Evolutionary conservation across 176 grass and related monocot genomes (phyloP).

Genomic region (Poa annua): DNA sequence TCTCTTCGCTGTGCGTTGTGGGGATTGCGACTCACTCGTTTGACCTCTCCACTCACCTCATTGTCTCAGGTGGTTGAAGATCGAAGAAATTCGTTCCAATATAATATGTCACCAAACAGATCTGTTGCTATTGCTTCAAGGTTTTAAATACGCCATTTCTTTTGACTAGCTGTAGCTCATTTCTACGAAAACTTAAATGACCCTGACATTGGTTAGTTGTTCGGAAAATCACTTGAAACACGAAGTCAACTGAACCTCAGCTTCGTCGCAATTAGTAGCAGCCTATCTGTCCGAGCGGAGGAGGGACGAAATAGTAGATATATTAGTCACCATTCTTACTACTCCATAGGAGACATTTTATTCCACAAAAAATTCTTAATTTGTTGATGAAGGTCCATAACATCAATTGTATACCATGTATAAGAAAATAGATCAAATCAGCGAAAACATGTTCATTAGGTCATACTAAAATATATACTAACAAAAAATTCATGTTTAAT

Average conservation of each 20-base stretch:
- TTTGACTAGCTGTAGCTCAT: neutral
- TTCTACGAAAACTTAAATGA: neutral
- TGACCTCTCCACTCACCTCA: neutral
- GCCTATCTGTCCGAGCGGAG: neutral
- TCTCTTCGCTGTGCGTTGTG: neutral
- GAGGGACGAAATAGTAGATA: too few relatives aligned
- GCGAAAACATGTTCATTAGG: too few relatives aligned
- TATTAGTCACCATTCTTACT: too few relatives aligned
- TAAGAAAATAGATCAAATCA: too few relatives aligned
- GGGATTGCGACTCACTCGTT: neutral
- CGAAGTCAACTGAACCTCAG: slow-evolving; percentile 4
- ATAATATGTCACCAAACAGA: neutral
- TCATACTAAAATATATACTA: too few relatives aligned
- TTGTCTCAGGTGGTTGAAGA: slow-evolving; percentile 8
- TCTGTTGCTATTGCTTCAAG: neutral
- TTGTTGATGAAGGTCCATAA: too few relatives aligned
- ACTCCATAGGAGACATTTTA: too few relatives aligned
- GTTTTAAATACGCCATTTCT: neutral
- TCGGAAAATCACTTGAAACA: neutral
- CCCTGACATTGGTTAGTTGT: neutral
- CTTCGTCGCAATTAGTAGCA: neutral
- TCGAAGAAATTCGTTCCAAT: neutral
- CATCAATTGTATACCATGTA: too few relatives aligned
- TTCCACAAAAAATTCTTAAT: too few relatives aligned
- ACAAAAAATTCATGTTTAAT: too few relatives aligned